Evolutionary conservation across 148 eudicot species (phyloP).

Genomic region (Rhododendron henanense): DNA sequence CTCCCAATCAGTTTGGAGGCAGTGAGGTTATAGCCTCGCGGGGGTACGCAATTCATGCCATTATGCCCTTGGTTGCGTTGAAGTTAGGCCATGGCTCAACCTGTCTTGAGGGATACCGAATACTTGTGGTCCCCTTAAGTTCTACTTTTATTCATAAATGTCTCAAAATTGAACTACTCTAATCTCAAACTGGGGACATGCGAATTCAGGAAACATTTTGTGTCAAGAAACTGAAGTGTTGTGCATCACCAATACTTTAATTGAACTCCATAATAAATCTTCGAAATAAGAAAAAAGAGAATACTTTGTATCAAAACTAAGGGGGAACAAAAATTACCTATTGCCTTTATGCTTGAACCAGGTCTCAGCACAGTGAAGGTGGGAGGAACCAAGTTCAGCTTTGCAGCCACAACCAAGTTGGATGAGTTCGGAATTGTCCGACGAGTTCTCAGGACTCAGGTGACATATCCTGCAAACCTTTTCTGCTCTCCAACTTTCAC

Average conservation of each 20-base stretch:
- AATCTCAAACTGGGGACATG: background rate
- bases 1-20: background rate
- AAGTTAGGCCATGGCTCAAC: background rate
- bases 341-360: constrained; percentile 55
- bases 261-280: background rate
- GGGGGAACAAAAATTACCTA: constrained; percentile 27
- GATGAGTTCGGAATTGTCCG: constrained; percentile 22
- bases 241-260: background rate
- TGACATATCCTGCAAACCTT: constrained; percentile 52
- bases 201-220: background rate
- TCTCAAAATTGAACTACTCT: background rate
- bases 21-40: background rate
- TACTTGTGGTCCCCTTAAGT: background rate
- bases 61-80: background rate
- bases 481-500: constrained; percentile 22
- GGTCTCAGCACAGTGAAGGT: constrained; percentile 46
- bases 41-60: background rate
- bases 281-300: background rate
- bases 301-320: background rate
- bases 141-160: background rate
- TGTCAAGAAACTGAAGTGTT: background rate
- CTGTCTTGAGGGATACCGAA: background rate
- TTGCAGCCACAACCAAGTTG: constrained; percentile 59
- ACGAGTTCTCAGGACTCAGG: constrained; percentile 20
- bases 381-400: constrained; percentile 48